Conservation (phyloP, 495 filamentous ascomycete genomes). For the Aspergillus nanangensis region DNA sequence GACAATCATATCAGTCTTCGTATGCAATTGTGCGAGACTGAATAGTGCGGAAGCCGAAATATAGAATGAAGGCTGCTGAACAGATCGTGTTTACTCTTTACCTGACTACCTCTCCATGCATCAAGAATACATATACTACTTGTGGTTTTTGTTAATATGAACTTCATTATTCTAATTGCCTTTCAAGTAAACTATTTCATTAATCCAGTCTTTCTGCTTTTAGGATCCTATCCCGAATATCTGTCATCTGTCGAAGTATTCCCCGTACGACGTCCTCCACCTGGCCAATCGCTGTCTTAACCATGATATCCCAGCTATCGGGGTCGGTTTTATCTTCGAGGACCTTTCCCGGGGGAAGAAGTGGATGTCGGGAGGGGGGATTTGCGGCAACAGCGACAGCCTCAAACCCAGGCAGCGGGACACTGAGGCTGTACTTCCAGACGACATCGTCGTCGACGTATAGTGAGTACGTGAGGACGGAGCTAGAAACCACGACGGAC, state of each 20-base stretch:
- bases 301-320: not conserved
- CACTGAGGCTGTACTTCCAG: constrained; percentile 59
- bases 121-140: too few species aligned
- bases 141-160: too few species aligned
- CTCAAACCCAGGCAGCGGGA: constrained; percentile 21
- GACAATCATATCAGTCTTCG: not conserved
- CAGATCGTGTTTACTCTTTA: not conserved
- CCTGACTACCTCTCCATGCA: too few species aligned
- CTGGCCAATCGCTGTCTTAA: constrained; percentile 2
- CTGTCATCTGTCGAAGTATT: too few species aligned
- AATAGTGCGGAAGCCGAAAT: not conserved
- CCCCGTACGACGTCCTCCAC: constrained; percentile 16
- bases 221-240: too few species aligned
- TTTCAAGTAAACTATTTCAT: too few species aligned
- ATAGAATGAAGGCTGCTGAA: not conserved
- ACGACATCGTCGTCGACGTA: constrained; percentile 74
- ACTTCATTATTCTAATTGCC: too few species aligned
- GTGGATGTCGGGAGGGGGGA: constrained; percentile 5
- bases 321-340: constrained; percentile 7
- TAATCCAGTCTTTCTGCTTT: too few species aligned
- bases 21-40: too few species aligned
- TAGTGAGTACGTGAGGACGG: constrained; percentile 71
- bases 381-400: not conserved
- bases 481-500: constrained; percentile 25
- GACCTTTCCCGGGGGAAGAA: constrained; percentile 11